Percentiles rank a stretch among this genome's conserved stretches.
Conservation (phyloP, 2,329 filamentous ascomycete species). For the Talaromyces sp. region DNA sequence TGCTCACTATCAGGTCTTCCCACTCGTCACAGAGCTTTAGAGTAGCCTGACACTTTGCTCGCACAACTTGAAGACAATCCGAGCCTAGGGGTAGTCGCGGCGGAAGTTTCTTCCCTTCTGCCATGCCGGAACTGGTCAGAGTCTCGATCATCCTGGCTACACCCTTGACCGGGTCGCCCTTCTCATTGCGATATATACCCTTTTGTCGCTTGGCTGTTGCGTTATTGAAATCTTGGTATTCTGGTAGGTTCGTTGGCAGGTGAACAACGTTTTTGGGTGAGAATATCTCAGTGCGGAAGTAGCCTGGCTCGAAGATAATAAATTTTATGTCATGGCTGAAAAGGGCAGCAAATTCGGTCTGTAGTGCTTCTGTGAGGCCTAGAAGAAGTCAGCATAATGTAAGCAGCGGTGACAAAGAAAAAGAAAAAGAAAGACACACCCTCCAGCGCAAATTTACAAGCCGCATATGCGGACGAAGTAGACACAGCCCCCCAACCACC, state of each 20-base stretch:
- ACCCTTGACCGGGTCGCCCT: conserved; percentile 21
- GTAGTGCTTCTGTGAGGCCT: conserved; percentile 26
- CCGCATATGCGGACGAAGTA: conserved; percentile 20
- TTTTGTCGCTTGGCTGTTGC: background rate
- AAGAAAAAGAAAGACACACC: conserved; percentile 12
- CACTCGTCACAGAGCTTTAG: conserved; percentile 7
- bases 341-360: conserved; percentile 13
- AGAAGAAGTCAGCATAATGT: conserved; percentile 23
- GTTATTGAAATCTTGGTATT: conserved; percentile 28
- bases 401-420: background rate
- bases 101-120: conserved; percentile 16
- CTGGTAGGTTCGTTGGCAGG: conserved; percentile 27
- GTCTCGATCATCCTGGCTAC: conserved; percentile 21
- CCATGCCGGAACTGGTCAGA: conserved; percentile 19
- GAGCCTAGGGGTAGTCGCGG: conserved; percentile 21
- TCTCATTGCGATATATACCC: conserved; percentile 15
- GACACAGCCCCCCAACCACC: conserved; percentile 14
- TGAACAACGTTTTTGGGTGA: conserved; percentile 3
- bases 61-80: conserved; percentile 18
- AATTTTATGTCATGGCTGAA: conserved; percentile 18
- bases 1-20: conserved; percentile 6
- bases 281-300: conserved; percentile 21
- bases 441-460: conserved; percentile 23
- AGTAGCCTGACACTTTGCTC: conserved; percentile 12
- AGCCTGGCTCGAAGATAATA: conserved; percentile 21